Evolutionary conservation across 805 yeast species (phyloP), one percentile per base, ranked within the genome.

Genomic region (Kodamaea lidongshanica): DNA sequence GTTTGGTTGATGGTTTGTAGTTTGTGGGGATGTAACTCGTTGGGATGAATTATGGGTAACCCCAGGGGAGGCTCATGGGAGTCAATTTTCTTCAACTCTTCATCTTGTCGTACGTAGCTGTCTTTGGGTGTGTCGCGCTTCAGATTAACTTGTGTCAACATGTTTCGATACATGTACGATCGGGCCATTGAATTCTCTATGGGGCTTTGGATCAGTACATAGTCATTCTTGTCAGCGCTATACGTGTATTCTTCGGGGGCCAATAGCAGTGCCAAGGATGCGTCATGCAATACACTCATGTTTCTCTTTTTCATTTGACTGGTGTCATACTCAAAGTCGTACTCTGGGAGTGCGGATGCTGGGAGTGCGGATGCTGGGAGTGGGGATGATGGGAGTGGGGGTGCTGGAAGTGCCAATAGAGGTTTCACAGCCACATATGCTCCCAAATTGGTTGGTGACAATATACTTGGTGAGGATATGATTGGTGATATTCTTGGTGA

Each of bases 381-480:
- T 13, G 23, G 23, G n/a, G 23, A 6, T 6, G 23, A 12, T 32
- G 33, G 17, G 34, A 57, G 53, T 32, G 33, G 17, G 34, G 58
- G 53, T 7, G 63, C 52, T 27, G 54, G 46, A 24, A 56, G 48
- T n/a, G 56, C 39, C 28, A 56, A 41, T 29, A 39, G 45, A 11
- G 52, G 62, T 30, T 43, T 49, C 17, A 62, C 37, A 2, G 70
- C 70, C 30, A 52, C 47, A 30, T 54, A 49, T 4, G 68, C 69
- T 0, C 70, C 70, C 12, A 64, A 37, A n/a, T 42, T 42, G 3
- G 70, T 64, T 3, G 69, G 70, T 25, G 59, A 58, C 7, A 57
- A 40, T 7, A 55, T 40, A 7, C 39, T 35, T 7, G 45, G 31
- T 13, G 46, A 11, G n/a, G 10, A n/a, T 19, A n/a, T 19, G 10